Base-by-base conservation (phyloP, 495 filamentous ascomycete genomes). In the Neurospora discreta region DNA sequence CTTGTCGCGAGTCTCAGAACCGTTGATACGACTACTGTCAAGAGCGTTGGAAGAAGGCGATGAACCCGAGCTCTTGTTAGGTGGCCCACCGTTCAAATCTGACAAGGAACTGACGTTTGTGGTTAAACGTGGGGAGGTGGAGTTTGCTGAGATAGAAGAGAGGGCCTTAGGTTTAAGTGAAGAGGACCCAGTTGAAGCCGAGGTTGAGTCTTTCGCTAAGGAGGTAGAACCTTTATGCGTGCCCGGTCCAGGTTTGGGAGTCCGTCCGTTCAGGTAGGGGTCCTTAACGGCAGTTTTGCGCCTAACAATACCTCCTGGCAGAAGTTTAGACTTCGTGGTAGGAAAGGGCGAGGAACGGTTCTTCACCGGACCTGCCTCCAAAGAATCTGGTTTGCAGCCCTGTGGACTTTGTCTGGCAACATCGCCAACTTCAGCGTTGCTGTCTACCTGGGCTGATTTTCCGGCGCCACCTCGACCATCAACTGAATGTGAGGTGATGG, bases 61-160 rank as follows among this genome's bases (percentile, higher is more conserved):
- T 7, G 73, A 30, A 20, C 67, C 71, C 67, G 36, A 71, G 40
- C 74, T 70, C 26, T 77, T 79, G 42, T 67, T 72, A 11, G 60
- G 18, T 11, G 75, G 73, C 43, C 77, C 73, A 20, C 69, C 72
- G 52, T 70, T 46, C 52, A 11, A 0, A 36, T 3, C 4, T 69
- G 72, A 33, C 69, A 69, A 38, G 68, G 52, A 60, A 58, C 11
- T n/a, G 44, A 36, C 23, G 65, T n/a, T 33, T 67, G 46, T 33
- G 18, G 15, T 38, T 23, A 16, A 30, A 20, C 5, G 41, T 70
- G 26, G 23, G 42, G 69, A 70, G 39, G 52, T 26, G 16, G 20
- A 23, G 40, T 44, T 36, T 52, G 23, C 44, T 36, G 36, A 26
- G 26, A 8, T 60, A 36, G 69, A 38, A 16, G 40, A 52, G 13